Evolutionary conservation across 1,139 yeast genomes (phyloP), one percentile per base, ranked within the genome.

Genomic region (Hyphopichia fennica): DNA sequence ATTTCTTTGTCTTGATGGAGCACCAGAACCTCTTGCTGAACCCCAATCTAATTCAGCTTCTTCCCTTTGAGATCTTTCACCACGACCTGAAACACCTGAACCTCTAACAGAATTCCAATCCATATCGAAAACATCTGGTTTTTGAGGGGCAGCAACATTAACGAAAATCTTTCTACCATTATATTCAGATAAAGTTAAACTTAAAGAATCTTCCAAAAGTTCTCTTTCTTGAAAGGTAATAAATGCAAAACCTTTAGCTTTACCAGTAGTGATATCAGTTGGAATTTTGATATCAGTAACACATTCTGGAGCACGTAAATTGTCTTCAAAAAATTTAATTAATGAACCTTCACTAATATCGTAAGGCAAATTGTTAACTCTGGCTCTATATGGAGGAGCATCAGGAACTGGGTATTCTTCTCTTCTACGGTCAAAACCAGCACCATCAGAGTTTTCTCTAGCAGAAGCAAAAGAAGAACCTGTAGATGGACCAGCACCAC

Each of bases 91-190:
- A 11, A 22, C 30, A 15, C 28, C 33, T 5, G 37, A 20, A 44
- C 72, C 57, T 65, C 82, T 65, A 42, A 65, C 57, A 14, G 67
- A 57, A 57, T 71, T 66, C 78, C 78, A 72, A 58, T 71, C 77
- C 52, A 70, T 63, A 42, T 72, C 77, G 43, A 70, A 69, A 18
- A 63, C 69, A 38, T 73, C 77, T 41, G 69, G 76, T 54, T 73
- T 82, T 54, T 79, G 84, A 48, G 95, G 95, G 45, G 95, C 96
- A 40, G 98, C 97, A 45, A 93, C 98, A 52, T 83, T 81, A 43
- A 95, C 88, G 52, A 81, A 87, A 49, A 89, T 79, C 55, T 82
- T 81, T 69, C 96, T 84, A 43, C 90, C 95, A 46, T 78, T 77
- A 57, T 88, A 73, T 48, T 79, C 83, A 43, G 81, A 64, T 54